Conservation (phyloP, 2,329 filamentous ascomycete genomes). For the Talaromyces sp. region DNA sequence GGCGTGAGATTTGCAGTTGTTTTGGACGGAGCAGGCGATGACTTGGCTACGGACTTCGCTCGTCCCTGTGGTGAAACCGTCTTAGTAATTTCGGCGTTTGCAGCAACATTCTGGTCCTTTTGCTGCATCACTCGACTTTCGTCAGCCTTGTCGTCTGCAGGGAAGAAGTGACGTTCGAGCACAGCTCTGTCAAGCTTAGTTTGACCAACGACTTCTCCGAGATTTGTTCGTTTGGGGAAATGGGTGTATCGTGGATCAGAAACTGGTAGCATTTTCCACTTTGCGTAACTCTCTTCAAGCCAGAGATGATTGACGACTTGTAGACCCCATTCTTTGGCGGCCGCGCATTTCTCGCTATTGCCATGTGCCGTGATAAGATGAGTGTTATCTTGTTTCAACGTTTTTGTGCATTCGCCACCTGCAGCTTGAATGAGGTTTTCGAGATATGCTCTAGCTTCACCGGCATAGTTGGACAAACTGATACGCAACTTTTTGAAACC, state of each 20-base stretch:
- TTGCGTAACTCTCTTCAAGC: constrained; percentile 95
- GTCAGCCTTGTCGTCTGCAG: constrained; percentile 29
- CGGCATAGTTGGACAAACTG: constrained; percentile 93
- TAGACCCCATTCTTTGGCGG: constrained; percentile 88
- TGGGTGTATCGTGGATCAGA: constrained; percentile 74
- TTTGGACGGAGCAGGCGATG: constrained; percentile 5
- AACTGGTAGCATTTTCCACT: constrained; percentile 70
- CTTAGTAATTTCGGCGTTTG: constrained; percentile 16
- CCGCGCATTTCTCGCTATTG: constrained; percentile 87
- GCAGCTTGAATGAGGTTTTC: constrained; percentile 84
- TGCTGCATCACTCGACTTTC: constrained; percentile 31
- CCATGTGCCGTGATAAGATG: constrained; percentile 90
- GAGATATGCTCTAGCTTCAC: constrained; percentile 86
- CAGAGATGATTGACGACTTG: constrained; percentile 90
- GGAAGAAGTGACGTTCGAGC: constrained; percentile 66
- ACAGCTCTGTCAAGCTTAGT: constrained; percentile 73
- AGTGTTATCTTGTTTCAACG: constrained; percentile 91
- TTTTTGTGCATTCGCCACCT: constrained; percentile 88
- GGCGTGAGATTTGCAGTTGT: constrained; percentile 13
- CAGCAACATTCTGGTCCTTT: constrained; percentile 34
- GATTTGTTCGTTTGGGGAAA: constrained; percentile 84
- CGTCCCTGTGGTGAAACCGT: constrained; percentile 22
- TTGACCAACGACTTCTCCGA: constrained; percentile 88
- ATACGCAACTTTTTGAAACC: constrained; percentile 76
- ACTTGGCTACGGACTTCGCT: constrained; percentile 21